A percentile compares a stretch with the other conserved stretches of the same genome.
These are phyloP conservation scores for Cutaneotrichosporon cutaneum DNA, from an alignment of 1,284 basidiomycete species.

Conservation along the genomic window DNA sequence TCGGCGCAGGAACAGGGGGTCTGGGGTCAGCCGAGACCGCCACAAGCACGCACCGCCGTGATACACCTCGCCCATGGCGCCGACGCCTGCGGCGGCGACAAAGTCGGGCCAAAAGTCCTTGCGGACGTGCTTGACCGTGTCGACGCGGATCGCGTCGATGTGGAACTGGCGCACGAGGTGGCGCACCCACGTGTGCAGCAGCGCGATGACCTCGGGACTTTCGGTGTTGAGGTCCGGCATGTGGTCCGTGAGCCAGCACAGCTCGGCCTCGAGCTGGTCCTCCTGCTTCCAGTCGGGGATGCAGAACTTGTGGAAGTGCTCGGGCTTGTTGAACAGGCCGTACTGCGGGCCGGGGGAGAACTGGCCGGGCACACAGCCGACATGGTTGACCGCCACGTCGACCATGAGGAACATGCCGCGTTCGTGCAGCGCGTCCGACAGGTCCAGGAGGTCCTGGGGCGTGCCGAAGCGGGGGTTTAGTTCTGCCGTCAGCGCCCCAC, in stretches of 20 bases:
- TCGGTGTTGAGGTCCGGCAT: conserved; percentile 57
- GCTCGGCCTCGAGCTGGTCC: conserved; percentile 47
- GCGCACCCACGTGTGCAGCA: conserved; percentile 54
- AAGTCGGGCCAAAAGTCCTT: conserved; percentile 57
- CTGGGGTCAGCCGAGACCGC: conserved; percentile 27
- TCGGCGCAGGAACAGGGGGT: conserved; percentile 44
- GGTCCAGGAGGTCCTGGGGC: conserved; percentile 51
- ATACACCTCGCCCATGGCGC: conserved; percentile 55
- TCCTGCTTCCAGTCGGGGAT: conserved; percentile 54
- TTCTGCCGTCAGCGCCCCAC: conserved; percentile 23
- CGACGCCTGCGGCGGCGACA: conserved; percentile 52
- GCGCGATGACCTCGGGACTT: conserved; percentile 47
- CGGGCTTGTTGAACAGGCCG: conserved; percentile 15
- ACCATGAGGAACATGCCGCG: conserved; percentile 58
- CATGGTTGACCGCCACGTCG: conserved; percentile 55
- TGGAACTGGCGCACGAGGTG: conserved; percentile 51
- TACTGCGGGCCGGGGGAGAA: conserved; percentile 32
- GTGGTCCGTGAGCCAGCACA: conserved; percentile 51
- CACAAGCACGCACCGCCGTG: conserved; percentile 46
- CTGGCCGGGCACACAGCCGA: conserved; percentile 46
- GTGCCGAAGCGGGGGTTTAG: conserved; percentile 56
- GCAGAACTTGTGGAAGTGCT: conserved; percentile 54
- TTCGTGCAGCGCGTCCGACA: conserved; percentile 53
- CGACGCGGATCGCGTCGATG: conserved; percentile 55
- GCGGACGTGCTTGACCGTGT: conserved; percentile 57